Conservation (phyloP, 1,284 basidiomycete species). For the Ustilago crameri region DNA sequence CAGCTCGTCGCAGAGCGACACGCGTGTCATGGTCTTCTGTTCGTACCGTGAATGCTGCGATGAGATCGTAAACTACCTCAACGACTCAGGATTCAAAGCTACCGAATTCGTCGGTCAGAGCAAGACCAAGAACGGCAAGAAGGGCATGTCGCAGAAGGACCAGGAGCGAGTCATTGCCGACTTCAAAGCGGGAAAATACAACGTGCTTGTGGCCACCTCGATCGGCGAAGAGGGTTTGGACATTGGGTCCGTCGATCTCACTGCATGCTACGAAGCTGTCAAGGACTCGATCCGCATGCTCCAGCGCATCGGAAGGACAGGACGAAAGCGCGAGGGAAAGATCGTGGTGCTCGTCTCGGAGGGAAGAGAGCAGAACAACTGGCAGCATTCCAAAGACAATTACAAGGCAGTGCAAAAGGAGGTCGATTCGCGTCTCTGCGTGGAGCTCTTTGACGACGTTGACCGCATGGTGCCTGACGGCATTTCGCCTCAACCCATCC, state of each 20-base stretch:
- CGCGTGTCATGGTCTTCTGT: conserved; percentile 95
- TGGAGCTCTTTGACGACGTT: conserved; percentile 93
- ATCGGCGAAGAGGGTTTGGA: conserved; percentile 99
- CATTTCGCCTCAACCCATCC: conserved; percentile 79
- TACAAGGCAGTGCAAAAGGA: conserved; percentile 90
- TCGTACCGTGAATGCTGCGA: conserved; percentile 88
- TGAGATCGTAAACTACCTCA: conserved; percentile 78
- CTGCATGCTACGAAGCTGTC: conserved; percentile 95
- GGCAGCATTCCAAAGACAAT: conserved; percentile 86
- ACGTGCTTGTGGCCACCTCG: conserved; percentile 93
- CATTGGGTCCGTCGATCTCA: conserved; percentile 97
- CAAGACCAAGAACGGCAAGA: conserved; percentile 83
- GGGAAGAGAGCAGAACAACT: conserved; percentile 88
- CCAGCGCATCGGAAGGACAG: conserved; percentile 94
- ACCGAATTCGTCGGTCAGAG: conserved; percentile 93
- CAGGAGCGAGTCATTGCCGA: conserved; percentile 87
- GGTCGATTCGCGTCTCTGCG: conserved; percentile 83
- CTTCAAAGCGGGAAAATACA: conserved; percentile 88
- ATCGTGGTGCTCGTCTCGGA: conserved; percentile 94
- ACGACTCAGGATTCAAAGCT: conserved; percentile 74
- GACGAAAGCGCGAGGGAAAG: conserved; percentile 87
- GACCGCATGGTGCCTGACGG: conserved; percentile 83
- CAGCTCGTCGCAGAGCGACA: conserved; percentile 68
- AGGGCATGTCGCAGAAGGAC: conserved; percentile 88
- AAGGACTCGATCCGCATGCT: conserved; percentile 97